A percentile compares a stretch with the other conserved stretches of the same genome.
These are phyloP conservation scores for Erodium maritimum DNA, from an alignment of 345 rosid genomes.

Conservation along the genomic window DNA sequence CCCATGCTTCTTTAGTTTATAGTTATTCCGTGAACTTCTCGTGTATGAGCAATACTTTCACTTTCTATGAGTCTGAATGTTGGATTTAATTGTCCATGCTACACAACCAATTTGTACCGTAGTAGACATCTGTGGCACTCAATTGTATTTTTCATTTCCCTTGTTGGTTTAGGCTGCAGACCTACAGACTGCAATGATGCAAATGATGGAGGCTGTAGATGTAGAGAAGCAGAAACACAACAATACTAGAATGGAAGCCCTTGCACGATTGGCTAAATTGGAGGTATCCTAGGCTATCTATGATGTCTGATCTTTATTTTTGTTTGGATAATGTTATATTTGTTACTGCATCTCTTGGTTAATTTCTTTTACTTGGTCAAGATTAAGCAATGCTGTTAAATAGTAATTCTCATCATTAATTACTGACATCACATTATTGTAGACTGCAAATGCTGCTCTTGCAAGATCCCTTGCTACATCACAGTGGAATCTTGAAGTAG, in stretches of 20 bases:
- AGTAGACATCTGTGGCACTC: background rate
- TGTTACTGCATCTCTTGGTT: background rate
- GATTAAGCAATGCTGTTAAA: conserved; percentile 6
- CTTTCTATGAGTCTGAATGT: background rate
- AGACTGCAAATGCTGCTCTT: conserved; percentile 85
- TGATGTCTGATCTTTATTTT: background rate
- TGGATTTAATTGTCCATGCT: background rate
- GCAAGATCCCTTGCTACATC: conserved; percentile 67
- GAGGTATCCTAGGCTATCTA: conserved; percentile 43
- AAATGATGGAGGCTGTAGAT: conserved; percentile 88
- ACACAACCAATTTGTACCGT: background rate
- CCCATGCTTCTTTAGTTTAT: background rate
- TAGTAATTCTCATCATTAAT: conserved; percentile 14
- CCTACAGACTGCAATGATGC: conserved; percentile 84
- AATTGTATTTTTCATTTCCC: conserved; percentile 3
- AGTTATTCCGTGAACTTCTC: background rate
- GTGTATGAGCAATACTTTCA: background rate
- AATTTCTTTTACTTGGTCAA: conserved; percentile 1
- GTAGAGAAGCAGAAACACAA: conserved; percentile 89
- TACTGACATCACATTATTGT: conserved; percentile 24
- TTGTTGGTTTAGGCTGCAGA: conserved; percentile 60
- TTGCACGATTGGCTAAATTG: conserved; percentile 60
- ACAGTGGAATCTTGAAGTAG: conserved; percentile 74
- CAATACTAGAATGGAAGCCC: conserved; percentile 88
- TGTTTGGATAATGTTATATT: background rate